Evolutionary conservation across 2,329 filamentous ascomycete species (phyloP).

Genomic region (Diaporthe sp.): DNA sequence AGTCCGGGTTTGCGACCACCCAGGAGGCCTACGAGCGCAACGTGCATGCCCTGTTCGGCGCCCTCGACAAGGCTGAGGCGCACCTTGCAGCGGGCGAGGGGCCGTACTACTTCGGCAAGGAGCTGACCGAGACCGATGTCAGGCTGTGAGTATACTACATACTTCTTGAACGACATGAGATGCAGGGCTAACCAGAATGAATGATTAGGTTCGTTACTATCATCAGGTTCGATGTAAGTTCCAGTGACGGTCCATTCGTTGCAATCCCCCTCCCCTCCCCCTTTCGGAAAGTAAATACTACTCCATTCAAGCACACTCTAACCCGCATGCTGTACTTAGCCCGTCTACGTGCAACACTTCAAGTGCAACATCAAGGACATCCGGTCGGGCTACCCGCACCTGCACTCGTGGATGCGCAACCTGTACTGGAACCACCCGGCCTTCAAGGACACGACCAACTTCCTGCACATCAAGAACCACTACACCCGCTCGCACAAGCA

Average conservation of each 20-base stretch:
- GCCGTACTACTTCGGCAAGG: slow-evolving; percentile 82
- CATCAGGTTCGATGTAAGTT: slow-evolving; percentile 75
- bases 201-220: slow-evolving; percentile 73
- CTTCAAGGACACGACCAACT: slow-evolving; percentile 87
- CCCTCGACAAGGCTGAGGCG: slow-evolving; percentile 81
- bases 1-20: slow-evolving; percentile 86
- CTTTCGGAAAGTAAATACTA: not conserved
- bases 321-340: slow-evolving; percentile 47
- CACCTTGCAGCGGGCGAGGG: slow-evolving; percentile 69
- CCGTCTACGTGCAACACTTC: slow-evolving; percentile 89
- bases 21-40: slow-evolving; percentile 86
- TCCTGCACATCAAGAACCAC: slow-evolving; percentile 93
- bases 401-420: slow-evolving; percentile 86
- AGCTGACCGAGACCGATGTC: slow-evolving; percentile 86
- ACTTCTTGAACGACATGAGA: no score
- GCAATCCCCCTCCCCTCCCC: no score
- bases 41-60: slow-evolving; percentile 78
- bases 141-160: slow-evolving; percentile 65
- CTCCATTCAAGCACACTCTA: not conserved
- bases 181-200: slow-evolving; percentile 23
- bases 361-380: slow-evolving; percentile 91
- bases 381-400: slow-evolving; percentile 82
- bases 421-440: slow-evolving; percentile 88
- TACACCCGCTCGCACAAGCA: slow-evolving; percentile 74
- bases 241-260: not conserved